Base-by-base conservation (phyloP, 108 stramenopile species). In the Stephanodiscus triporus region DNA sequence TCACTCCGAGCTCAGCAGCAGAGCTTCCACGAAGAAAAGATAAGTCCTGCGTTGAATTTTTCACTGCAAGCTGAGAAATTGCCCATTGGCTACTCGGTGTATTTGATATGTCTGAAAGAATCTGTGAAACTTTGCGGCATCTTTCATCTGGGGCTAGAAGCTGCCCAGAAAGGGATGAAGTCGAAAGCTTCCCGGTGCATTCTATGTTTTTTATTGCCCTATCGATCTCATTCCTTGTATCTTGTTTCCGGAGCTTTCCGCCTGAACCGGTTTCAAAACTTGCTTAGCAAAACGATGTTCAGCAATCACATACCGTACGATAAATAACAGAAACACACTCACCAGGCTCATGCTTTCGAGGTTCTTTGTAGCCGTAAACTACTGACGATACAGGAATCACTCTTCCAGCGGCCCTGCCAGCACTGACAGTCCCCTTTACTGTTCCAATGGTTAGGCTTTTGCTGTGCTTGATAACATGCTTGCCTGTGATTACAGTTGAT, bases 11-110 rank as follows among this genome's bases (percentile, higher is more conserved):
- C 51, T 84, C 68, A 32, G 89, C 84, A n/a, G 90, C n/a, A n/a
- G n/a, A 78, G 22, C 81, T 76, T 17, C 93, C 95, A 40, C 82
- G 70, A 13, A 96, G 77, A 59, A 96, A 96, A 68, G 85, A 83
- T 19, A 80, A 68, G 50, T 94, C 93, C 16, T 88, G 80, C 9
- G 89, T 85, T 1, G 88, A 80, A 56, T 75, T 61, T n/a, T 64
- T 40, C 9, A 19, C 66, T 30, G 89, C 67, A 60, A 90, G 86
- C 34, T 77, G 48, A 37, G 74, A 66, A 5, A 94, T 76, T 37
- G 80, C 71, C 23, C 70, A 65, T 19, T 72, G 62, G 13, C 81
- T 63, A 14, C 85, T 64, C 19, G 68, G 30, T 34, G 30, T 59
- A 59, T 59, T 77, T 17, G 89, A 90, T 75, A 91, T 86, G 40